Evolutionary conservation across 331 rosid genomes (phyloP).

Genomic region (Quercus lobata): DNA sequence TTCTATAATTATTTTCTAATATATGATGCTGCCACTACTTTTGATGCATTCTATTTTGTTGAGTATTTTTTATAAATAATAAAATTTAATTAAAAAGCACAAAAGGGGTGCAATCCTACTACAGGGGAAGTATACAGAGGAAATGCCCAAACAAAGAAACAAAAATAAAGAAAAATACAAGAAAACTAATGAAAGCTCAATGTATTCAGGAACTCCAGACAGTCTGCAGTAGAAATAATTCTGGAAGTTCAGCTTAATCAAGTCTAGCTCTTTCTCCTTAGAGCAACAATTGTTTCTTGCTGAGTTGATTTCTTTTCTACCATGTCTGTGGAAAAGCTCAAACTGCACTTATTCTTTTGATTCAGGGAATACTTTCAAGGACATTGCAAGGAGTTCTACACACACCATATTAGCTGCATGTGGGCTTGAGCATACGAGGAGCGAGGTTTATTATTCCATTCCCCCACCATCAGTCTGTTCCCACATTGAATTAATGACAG

Average conservation of each 20-base stretch:
- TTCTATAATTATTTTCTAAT: not conserved
- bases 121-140: no score
- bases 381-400: conserved; percentile 51
- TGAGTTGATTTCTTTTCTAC: not conserved
- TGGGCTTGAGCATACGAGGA: conserved; percentile 57
- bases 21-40: not conserved
- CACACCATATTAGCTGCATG: conserved; percentile 73
- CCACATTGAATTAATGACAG: conserved; percentile 62
- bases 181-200: no score
- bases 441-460: conserved; percentile 44
- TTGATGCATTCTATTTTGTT: not conserved
- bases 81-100: no score
- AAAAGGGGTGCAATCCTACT: no score
- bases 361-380: conserved; percentile 55
- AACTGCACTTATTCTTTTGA: conserved; percentile 19
- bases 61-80: no score
- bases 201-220: no score
- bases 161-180: no score
- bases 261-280: no score
- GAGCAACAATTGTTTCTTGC: not conserved
- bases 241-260: no score
- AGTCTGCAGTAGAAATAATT: no score
- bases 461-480: conserved; percentile 68
- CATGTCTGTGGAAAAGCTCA: conserved; percentile 13
- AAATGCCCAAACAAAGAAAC: no score